Conservation (phyloP, 768 basidiomycete species). For the Suillus decipiens region DNA sequence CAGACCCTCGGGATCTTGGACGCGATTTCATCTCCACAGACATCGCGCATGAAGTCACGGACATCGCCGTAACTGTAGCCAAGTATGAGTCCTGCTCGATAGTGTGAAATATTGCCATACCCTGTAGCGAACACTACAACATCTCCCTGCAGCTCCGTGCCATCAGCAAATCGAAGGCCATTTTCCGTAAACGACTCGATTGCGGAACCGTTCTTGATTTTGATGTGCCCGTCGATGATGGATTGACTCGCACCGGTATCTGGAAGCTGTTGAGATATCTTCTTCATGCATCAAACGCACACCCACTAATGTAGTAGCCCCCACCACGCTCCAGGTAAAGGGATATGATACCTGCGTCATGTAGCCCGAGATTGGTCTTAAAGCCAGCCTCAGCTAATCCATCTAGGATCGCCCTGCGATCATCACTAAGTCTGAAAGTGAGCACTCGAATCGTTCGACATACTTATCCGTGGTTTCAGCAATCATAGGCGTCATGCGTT, state of each 20-base stretch:
- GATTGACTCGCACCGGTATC: slow-evolving; percentile 44
- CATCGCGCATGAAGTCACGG: slow-evolving; percentile 37
- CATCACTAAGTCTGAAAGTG: background rate
- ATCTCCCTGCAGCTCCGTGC: slow-evolving; percentile 33
- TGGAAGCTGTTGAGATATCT: slow-evolving; percentile 11
- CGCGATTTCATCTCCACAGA: slow-evolving; percentile 49
- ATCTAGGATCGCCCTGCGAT: slow-evolving; percentile 36
- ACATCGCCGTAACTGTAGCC: slow-evolving; percentile 47
- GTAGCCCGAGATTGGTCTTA: slow-evolving; percentile 36
- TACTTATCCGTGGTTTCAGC: slow-evolving; percentile 31
- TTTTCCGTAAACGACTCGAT: slow-evolving; percentile 33
- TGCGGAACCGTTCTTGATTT: slow-evolving; percentile 46
- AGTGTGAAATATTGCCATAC: slow-evolving; percentile 12
- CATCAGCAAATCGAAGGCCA: slow-evolving; percentile 32
- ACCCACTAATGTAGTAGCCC: slow-evolving; percentile 43
- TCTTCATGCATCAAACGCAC: background rate
- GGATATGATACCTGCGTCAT: slow-evolving; percentile 34
- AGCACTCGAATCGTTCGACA: slow-evolving; percentile 4
- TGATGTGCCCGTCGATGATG: slow-evolving; percentile 50
- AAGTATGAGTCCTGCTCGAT: background rate
- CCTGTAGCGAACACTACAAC: slow-evolving; percentile 34
- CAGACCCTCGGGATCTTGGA: slow-evolving; percentile 52
- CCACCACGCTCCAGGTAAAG: slow-evolving; percentile 34
- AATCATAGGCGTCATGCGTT: slow-evolving; percentile 19
- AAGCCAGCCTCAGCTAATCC: slow-evolving; percentile 41